Conservation (phyloP, 1,284 basidiomycete species). For the Sporisorium exsertum region DNA sequence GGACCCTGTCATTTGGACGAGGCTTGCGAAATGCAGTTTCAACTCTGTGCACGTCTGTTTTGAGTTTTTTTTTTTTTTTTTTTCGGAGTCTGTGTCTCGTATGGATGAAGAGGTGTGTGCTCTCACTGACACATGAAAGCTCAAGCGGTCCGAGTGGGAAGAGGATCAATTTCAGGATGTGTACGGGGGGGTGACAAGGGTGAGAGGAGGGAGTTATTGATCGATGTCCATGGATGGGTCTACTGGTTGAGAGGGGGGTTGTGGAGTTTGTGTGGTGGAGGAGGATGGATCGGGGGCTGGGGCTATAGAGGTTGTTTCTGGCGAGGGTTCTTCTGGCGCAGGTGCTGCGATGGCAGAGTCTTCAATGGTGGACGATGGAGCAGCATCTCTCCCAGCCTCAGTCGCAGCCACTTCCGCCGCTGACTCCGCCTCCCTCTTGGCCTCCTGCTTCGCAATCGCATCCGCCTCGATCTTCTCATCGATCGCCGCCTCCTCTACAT, state of each 20-base stretch:
- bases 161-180: neutral
- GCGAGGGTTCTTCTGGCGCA: neutral
- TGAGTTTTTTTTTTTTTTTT: too few relatives aligned
- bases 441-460: constrained; percentile 16
- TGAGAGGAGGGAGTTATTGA: neutral
- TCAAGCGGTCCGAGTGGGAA: too few relatives aligned
- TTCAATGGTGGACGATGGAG: neutral
- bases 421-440: neutral
- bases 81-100: too few relatives aligned
- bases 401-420: neutral
- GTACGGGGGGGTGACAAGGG: neutral
- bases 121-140: too few relatives aligned
- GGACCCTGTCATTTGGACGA: neutral
- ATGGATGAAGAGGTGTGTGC: too few relatives aligned
- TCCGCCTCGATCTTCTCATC: constrained; percentile 30
- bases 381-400: neutral
- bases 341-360: neutral
- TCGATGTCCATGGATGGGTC: neutral
- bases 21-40: too few relatives aligned
- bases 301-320: neutral
- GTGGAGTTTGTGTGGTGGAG: neutral
- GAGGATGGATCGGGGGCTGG: neutral
- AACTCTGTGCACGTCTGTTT: too few relatives aligned
- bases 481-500: constrained; percentile 13
- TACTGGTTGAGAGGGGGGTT: neutral